A percentile compares a stretch with the other conserved stretches of the same genome.
Evolutionary conservation across 371 early-diverging fungal species (phyloP).

Genomic region (Mortierella sp.): DNA sequence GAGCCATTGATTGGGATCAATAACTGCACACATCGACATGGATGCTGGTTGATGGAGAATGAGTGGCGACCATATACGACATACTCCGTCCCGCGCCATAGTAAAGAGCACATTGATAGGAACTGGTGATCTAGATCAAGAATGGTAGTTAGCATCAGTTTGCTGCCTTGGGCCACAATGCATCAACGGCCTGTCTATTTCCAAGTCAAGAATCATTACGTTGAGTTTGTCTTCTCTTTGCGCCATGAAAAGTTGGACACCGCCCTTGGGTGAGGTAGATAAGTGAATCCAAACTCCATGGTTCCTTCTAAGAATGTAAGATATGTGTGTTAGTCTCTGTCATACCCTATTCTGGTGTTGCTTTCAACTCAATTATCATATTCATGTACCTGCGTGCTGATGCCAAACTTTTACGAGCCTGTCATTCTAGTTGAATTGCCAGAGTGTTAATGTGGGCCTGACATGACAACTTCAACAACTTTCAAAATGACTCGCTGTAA

Average conservation of each 20-base stretch:
- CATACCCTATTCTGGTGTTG: too few relatives aligned
- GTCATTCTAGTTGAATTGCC: constrained; percentile 61
- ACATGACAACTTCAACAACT: too few relatives aligned
- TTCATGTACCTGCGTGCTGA: constrained; percentile 28
- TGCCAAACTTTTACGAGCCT: constrained; percentile 81
- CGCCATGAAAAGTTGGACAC: constrained; percentile 80
- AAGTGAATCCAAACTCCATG: constrained; percentile 66
- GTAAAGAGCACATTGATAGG: constrained; percentile 73
- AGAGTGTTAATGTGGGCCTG: too few relatives aligned
- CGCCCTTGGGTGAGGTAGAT: constrained; percentile 75
- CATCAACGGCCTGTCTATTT: too few relatives aligned
- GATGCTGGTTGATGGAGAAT: constrained; percentile 57
- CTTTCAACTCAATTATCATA: too few relatives aligned
- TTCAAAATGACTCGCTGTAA: too few relatives aligned
- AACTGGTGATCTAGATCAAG: too few relatives aligned
- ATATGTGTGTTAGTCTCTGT: too few relatives aligned
- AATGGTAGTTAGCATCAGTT: too few relatives aligned
- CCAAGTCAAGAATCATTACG: too few relatives aligned
- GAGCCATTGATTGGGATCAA: constrained; percentile 79
- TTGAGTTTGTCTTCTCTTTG: constrained; percentile 45
- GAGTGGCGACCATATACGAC: constrained; percentile 82
- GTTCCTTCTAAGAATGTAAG: constrained; percentile 1
- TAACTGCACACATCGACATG: constrained; percentile 74
- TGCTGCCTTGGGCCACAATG: too few relatives aligned
- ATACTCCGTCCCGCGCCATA: constrained; percentile 75